These are phyloP conservation scores for Xylariaceae sp. DNA, from an alignment of 2,329 filamentous ascomycete species.

Conservation along the genomic window DNA sequence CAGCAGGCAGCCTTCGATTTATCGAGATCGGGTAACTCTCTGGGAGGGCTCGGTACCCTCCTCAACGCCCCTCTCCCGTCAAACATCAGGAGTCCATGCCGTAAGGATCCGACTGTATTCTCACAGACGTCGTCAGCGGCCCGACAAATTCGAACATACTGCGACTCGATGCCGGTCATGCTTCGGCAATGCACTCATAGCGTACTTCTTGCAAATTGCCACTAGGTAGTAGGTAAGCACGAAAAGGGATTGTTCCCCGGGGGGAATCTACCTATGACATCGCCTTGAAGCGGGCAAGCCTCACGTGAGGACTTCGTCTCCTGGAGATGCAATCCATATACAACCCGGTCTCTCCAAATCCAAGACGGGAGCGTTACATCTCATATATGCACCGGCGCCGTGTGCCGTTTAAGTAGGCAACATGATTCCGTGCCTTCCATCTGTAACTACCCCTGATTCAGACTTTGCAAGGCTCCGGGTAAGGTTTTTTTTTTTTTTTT, in stretches of 20 bases:
- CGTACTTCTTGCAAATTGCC: neutral
- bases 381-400: neutral
- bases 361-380: constrained; percentile 2
- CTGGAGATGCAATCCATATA: constrained; percentile 3
- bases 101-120: neutral
- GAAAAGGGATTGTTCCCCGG: neutral
- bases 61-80: neutral
- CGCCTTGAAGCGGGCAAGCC: constrained; percentile 3
- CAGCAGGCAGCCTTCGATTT: constrained; percentile 2
- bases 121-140: neutral
- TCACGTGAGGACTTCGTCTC: constrained; percentile 3
- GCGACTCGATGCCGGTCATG: neutral
- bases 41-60: neutral
- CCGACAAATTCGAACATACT: neutral
- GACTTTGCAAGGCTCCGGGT: no score
- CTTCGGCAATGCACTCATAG: neutral
- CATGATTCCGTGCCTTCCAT: no score
- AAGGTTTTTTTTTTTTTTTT: no score
- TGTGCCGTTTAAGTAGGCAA: neutral
- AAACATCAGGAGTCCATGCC: neutral
- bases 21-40: constrained; percentile 4
- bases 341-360: neutral
- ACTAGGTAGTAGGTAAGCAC: no score
- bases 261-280: neutral
- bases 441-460: no score